Conservation (phyloP, 768 basidiomycete species). For the Lanmaoa pseudosensibilis region DNA sequence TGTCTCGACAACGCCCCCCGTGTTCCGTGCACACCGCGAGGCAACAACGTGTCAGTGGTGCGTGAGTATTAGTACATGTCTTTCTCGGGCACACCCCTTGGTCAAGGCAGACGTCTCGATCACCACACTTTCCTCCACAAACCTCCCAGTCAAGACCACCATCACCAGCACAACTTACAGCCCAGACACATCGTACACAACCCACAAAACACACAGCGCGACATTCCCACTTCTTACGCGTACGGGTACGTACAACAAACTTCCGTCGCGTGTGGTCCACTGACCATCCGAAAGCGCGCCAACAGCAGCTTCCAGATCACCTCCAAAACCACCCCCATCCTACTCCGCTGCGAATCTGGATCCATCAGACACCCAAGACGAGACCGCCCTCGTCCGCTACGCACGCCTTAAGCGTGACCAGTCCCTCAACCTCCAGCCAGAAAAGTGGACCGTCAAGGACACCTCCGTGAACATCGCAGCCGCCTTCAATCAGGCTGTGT, state of each 20-base stretch:
- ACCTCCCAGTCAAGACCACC: constrained; percentile 32
- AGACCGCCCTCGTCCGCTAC: constrained; percentile 47
- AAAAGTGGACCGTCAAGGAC: constrained; percentile 74
- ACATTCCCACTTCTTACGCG: constrained; percentile 62
- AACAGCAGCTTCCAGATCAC: constrained; percentile 55
- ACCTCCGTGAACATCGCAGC: constrained; percentile 86
- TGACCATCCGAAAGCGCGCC: constrained; percentile 48
- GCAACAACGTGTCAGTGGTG: constrained; percentile 18
- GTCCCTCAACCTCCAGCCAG: constrained; percentile 46
- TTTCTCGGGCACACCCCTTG: constrained; percentile 80
- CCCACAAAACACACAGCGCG: constrained; percentile 37
- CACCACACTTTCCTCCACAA: constrained; percentile 76
- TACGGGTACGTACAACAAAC: constrained; percentile 54
- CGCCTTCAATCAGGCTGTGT: constrained; percentile 74
- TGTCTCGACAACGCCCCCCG: neutral
- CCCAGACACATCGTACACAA: constrained; percentile 27
- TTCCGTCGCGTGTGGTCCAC: constrained; percentile 14
- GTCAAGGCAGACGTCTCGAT: constrained; percentile 85
- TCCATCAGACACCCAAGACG: constrained; percentile 46
- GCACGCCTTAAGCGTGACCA: constrained; percentile 48
- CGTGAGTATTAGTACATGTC: constrained; percentile 59
- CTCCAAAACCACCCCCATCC: constrained; percentile 46
- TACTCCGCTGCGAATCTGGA: constrained; percentile 35
- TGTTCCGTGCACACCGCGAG: constrained; percentile 9
- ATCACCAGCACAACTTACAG: constrained; percentile 26